phyloP scores from a whole-genome alignment of 805 yeast species.

The Lipomyces oligophaga region DNA sequence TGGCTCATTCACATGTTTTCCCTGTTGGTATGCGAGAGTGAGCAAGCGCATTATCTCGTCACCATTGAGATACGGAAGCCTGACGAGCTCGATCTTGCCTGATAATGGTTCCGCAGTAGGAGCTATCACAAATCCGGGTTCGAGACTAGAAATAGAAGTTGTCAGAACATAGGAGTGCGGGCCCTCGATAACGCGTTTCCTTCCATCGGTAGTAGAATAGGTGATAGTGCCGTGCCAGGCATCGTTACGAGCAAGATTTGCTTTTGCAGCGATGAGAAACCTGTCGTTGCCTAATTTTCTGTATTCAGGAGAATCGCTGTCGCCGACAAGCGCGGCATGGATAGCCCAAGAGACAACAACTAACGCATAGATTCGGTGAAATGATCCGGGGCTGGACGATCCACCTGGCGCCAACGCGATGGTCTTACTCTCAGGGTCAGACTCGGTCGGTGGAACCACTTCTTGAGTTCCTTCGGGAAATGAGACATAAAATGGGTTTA shows the following conservation, averaged over 20 bases:
- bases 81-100: slow-evolving; percentile 45
- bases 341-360: slow-evolving; percentile 82
- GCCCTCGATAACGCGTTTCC: slow-evolving; percentile 30
- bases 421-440: slow-evolving; percentile 37
- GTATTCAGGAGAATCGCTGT: slow-evolving; percentile 66
- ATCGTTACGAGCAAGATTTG: slow-evolving; percentile 51
- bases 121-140: slow-evolving; percentile 58
- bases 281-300: slow-evolving; percentile 61
- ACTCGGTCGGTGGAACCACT: slow-evolving; percentile 48
- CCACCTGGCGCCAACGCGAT: slow-evolving; percentile 10
- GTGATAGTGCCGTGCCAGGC: slow-evolving; percentile 46
- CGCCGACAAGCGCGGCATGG: slow-evolving; percentile 81
- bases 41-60: slow-evolving; percentile 51
- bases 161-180: slow-evolving; percentile 59
- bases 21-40: slow-evolving; percentile 53
- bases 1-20: slow-evolving; percentile 49
- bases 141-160: slow-evolving; percentile 55
- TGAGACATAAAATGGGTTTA: slow-evolving; percentile 21
- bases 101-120: slow-evolving; percentile 52
- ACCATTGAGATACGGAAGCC: slow-evolving; percentile 41
- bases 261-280: slow-evolving; percentile 64
- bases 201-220: slow-evolving; percentile 13
- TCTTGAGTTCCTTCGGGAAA: slow-evolving; percentile 27
- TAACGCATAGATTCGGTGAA: slow-evolving; percentile 19
- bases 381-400: background rate